These are phyloP conservation scores for Aureobasidium melanogenum DNA, from an alignment of 2,329 filamentous ascomycete species.

Conservation along the genomic window DNA sequence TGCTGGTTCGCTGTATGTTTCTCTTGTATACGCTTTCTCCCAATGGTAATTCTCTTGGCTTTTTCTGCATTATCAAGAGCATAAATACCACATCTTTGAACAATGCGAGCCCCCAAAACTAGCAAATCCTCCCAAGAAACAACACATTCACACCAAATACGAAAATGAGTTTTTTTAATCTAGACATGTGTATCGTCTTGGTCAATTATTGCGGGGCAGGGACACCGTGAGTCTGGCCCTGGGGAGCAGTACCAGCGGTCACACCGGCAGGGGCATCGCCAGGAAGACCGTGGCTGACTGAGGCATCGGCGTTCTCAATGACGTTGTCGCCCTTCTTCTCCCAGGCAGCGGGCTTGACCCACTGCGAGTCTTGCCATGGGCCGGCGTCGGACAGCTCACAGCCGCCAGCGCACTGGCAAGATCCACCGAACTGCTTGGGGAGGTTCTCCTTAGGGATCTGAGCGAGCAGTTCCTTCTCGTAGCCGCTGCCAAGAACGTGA, in stretches of 20 bases:
- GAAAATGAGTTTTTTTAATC: not conserved
- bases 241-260: slow-evolving; percentile 6
- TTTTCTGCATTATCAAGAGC: not conserved
- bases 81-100: not conserved
- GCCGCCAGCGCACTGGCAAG: slow-evolving; percentile 71
- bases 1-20: not conserved
- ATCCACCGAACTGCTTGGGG: slow-evolving; percentile 75
- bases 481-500: slow-evolving; percentile 71
- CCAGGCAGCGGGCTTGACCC: slow-evolving; percentile 48
- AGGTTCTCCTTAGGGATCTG: slow-evolving; percentile 89
- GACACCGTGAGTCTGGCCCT: slow-evolving; percentile 2
- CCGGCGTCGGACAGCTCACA: slow-evolving; percentile 83
- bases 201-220: slow-evolving; percentile 2
- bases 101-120: not conserved
- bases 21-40: not conserved
- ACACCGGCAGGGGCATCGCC: not conserved
- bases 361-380: slow-evolving; percentile 73
- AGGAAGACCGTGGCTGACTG: slow-evolving; percentile 6
- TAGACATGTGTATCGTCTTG: not conserved
- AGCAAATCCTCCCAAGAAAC: not conserved
- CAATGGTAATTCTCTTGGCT: not conserved
- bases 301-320: slow-evolving; percentile 22
- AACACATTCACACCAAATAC: not conserved
- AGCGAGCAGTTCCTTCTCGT: slow-evolving; percentile 72
- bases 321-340: slow-evolving; percentile 28